Conservation (phyloP, 2,329 filamentous ascomycete genomes). For the Trichoderma simmonsii region DNA sequence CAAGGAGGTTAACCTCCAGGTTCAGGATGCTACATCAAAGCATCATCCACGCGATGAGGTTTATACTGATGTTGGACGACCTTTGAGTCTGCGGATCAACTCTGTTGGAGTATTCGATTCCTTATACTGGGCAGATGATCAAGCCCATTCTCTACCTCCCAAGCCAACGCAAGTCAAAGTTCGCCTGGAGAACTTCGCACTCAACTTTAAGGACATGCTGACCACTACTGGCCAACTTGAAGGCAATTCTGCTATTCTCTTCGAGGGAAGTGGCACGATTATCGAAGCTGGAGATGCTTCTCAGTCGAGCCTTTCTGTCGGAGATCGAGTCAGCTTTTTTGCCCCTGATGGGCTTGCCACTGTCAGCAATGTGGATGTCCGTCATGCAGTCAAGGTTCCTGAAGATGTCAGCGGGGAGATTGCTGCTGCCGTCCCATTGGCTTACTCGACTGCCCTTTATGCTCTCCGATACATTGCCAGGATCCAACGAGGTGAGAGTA, state of each 20-base stretch:
- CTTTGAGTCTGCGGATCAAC: conserved; percentile 2
- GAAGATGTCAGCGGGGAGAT: neutral
- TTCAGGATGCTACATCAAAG: conserved; percentile 9
- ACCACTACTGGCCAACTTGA: conserved; percentile 3
- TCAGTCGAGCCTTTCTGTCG: neutral
- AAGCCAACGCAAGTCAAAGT: conserved; percentile 7
- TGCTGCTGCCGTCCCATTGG: conserved; percentile 8
- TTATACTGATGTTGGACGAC: neutral
- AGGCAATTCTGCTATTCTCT: neutral
- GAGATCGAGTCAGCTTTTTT: conserved; percentile 15
- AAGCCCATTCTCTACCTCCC: conserved; percentile 1
- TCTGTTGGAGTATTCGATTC: conserved; percentile 12
- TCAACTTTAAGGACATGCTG: conserved; percentile 17
- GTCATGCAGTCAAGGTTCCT: conserved; percentile 3
- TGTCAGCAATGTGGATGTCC: conserved; percentile 3
- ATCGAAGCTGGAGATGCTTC: neutral
- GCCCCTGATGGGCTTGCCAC: conserved; percentile 13
- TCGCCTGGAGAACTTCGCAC: neutral
- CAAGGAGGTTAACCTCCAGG: neutral
- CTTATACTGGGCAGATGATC: conserved; percentile 11
- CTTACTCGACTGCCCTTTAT: conserved; percentile 12
- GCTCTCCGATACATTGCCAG: conserved; percentile 27
- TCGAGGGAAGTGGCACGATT: conserved; percentile 14
- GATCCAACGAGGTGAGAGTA: conserved; percentile 23
- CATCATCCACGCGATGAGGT: conserved; percentile 10